phyloP scores from a whole-genome alignment of 148 eudicot genomes.

The Drosera capensis region DNA sequence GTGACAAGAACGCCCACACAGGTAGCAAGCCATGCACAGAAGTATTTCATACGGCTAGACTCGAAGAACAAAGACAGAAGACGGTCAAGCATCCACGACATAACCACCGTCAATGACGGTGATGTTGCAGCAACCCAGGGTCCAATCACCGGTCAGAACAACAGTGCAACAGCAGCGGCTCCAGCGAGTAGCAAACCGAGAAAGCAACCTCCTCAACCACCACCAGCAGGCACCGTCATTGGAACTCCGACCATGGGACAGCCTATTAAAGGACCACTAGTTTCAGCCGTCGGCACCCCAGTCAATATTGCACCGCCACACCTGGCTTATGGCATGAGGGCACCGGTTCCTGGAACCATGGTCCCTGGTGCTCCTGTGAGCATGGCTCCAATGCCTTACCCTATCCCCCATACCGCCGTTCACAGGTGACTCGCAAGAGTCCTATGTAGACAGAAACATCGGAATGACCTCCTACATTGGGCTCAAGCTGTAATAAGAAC shows the following conservation, averaged over 20 bases:
- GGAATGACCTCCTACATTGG: too few species aligned
- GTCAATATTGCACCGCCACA: neutral
- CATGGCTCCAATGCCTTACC: neutral
- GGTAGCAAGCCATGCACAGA: conserved; percentile 29
- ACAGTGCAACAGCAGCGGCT: neutral
- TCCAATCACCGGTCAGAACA: neutral
- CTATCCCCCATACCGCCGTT: neutral
- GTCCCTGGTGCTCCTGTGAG: neutral
- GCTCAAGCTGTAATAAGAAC: too few species aligned
- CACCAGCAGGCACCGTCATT: neutral
- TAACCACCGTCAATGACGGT: neutral
- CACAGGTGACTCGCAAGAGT: neutral
- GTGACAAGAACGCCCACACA: conserved; percentile 12
- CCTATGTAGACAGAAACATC: neutral
- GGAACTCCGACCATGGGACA: neutral
- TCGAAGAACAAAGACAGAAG: neutral
- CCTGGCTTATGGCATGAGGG: neutral
- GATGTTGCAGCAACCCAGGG: neutral
- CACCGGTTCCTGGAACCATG: neutral
- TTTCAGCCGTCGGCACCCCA: neutral
- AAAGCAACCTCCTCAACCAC: neutral
- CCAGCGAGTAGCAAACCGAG: neutral
- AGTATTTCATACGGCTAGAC: conserved; percentile 6
- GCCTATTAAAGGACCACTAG: neutral
- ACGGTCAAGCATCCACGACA: neutral